Evolutionary conservation across 331 rosid species (phyloP), one percentile per base, ranked within the genome.

Genomic region (Quercus tomentella): DNA sequence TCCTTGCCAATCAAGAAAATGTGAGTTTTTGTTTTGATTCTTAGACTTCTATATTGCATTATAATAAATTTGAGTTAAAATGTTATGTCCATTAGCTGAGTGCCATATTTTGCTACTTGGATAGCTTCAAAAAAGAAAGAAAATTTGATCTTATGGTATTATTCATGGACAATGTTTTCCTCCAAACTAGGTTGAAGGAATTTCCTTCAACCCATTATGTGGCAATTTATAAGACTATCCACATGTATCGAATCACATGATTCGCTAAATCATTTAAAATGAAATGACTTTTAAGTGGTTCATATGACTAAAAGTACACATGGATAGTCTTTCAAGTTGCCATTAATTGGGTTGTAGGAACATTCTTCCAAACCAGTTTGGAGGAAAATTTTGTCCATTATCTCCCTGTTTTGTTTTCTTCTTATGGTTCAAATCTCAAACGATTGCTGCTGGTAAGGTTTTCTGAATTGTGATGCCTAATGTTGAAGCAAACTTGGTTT

Each of bases 1-100:
- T 87, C 96, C 67, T 86, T 93, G 88, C 99, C 99, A 63, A 89
- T 95, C 80, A 95, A 91, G 87, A 95, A 95, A 90, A 95, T 95
- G 99, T 93, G 71, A 83, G 86, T 52, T 79, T 74, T 68, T 31
- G 71, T 51, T 55, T 81, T 30, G 71, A 60, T 51, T 58, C 17
- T 67, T 4, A 33, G 35, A 33, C 7, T 30, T 0, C 17, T 67
- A 3, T 35, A 45, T 67, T 67, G 51, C 35, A 8, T 31, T 67
- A 66, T 15, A 33, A 66, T 15, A 33, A n/a, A 8, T 15, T 33
- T 20, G 15, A 20, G 35, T 15, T 18, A 7, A 61, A 61, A 28
- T 65, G 52, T 49, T 20, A 35, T 33, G 23, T 67, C 11, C 18
- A 35, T 67, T 9, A 33, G 72, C 6, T 67, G 25, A 35, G 51